A percentile compares a stretch with the other conserved stretches of the same genome.
phyloP scores from a whole-genome alignment of 1,284 basidiomycete species.

The Agroathelia rolfsii region DNA sequence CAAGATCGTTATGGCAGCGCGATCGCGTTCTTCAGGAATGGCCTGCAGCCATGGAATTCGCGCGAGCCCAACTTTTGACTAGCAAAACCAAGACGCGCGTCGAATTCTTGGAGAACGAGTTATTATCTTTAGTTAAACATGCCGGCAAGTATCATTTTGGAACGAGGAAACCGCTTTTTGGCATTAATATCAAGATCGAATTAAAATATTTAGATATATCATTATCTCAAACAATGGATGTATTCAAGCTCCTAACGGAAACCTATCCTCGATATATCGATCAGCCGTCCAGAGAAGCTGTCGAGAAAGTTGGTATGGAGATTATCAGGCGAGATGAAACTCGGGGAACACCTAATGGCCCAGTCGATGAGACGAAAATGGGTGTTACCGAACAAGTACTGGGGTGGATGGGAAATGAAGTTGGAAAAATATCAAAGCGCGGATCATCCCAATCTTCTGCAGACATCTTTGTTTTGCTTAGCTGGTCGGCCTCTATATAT shows the following conservation, averaged over 20 bases:
- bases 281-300: constrained; percentile 55
- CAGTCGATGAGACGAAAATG: constrained; percentile 30
- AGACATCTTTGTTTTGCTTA: constrained; percentile 63
- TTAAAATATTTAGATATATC: constrained; percentile 40
- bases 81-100: constrained; percentile 44
- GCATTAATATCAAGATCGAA: constrained; percentile 8
- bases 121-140: constrained; percentile 48
- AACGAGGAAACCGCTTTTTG: background rate
- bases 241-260: constrained; percentile 63
- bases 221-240: constrained; percentile 54
- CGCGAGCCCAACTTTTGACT: constrained; percentile 37
- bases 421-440: constrained; percentile 40
- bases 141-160: constrained; percentile 34
- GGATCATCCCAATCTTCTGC: constrained; percentile 42
- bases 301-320: constrained; percentile 54
- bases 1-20: constrained; percentile 33
- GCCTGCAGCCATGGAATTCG: constrained; percentile 42
- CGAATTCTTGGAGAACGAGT: constrained; percentile 52
- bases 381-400: constrained; percentile 61
- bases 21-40: constrained; percentile 45
- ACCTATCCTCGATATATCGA: constrained; percentile 77
- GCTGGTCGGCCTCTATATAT: constrained; percentile 66
- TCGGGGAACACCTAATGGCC: constrained; percentile 31
- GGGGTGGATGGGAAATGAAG: constrained; percentile 63
- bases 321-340: constrained; percentile 52